A percentile compares a stretch with the other conserved stretches of the same genome.
These are phyloP conservation scores for Kwoniella dejecticola DNA, from an alignment of 768 basidiomycete genomes.

Conservation along the genomic window DNA sequence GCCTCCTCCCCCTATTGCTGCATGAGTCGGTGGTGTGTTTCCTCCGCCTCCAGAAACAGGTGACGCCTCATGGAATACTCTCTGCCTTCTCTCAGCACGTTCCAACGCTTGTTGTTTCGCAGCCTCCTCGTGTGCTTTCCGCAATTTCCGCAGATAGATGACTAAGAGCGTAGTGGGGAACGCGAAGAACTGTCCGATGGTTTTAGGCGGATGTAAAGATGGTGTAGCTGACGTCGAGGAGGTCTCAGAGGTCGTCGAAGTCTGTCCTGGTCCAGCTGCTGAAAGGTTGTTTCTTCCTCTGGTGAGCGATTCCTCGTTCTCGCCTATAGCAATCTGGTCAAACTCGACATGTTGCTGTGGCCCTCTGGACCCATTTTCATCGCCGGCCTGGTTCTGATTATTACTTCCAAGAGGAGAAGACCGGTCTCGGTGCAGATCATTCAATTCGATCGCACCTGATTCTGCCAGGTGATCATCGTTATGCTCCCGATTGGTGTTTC, in stretches of 20 bases:
- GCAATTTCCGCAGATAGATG: conserved; percentile 46
- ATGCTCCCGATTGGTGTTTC: conserved; percentile 20
- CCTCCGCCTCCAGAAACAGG: too few relatives aligned
- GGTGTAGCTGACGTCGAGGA: conserved; percentile 48
- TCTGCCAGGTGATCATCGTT: conserved; percentile 32
- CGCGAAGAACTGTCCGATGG: conserved; percentile 40
- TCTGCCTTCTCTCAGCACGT: conserved; percentile 35
- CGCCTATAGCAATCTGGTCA: conserved; percentile 5
- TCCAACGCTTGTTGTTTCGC: conserved; percentile 45
- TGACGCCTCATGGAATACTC: conserved; percentile 56
- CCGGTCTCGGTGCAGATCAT: background rate
- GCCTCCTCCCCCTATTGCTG: too few relatives aligned
- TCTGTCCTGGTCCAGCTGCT: background rate
- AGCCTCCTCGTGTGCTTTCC: conserved; percentile 50
- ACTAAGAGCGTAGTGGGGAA: conserved; percentile 47
- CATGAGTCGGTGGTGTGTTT: too few relatives aligned
- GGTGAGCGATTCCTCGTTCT: conserved; percentile 4
- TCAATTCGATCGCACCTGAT: conserved; percentile 17
- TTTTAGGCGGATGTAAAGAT: conserved; percentile 43
- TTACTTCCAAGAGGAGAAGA: background rate
- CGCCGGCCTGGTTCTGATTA: background rate
- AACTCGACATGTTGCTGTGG: conserved; percentile 25
- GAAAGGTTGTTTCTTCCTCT: conserved; percentile 1
- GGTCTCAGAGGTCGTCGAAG: conserved; percentile 40
- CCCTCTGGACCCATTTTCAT: background rate